Conservation (phyloP, 2,329 filamentous ascomycete genomes). For the Fusarium sp. region DNA sequence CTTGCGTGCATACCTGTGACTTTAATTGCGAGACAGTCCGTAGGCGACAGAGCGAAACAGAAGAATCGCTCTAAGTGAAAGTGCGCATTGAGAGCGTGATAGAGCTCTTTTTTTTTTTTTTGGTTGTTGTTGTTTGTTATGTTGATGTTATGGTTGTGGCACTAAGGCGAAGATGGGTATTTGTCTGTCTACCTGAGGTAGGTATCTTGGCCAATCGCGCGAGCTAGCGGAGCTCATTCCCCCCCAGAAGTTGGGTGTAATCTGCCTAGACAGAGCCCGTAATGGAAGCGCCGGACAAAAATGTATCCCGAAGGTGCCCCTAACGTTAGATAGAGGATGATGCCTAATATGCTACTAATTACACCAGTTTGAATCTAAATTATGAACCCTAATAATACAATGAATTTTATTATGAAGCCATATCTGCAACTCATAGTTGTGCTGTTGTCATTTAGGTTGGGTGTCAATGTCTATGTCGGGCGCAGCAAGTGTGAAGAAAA, state of each 20-base stretch:
- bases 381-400: too few relatives aligned
- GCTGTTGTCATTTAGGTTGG: constrained; percentile 27
- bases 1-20: constrained; percentile 36
- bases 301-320: neutral
- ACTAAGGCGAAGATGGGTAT: constrained; percentile 16
- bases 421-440: neutral
- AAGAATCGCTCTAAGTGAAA: constrained; percentile 21
- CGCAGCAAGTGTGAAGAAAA: constrained; percentile 30
- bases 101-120: constrained; percentile 8
- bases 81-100: constrained; percentile 43
- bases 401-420: too few relatives aligned
- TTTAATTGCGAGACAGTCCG: constrained; percentile 33
- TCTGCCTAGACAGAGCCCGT: neutral
- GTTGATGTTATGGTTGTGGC: constrained; percentile 35
- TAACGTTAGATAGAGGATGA: too few relatives aligned
- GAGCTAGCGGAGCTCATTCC: neutral
- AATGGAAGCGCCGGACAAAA: neutral
- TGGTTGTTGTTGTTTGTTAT: constrained; percentile 27
- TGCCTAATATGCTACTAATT: neutral
- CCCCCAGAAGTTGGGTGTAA: neutral
- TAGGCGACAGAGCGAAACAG: constrained; percentile 30
- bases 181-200: neutral
- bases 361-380: too few relatives aligned
- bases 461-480: constrained; percentile 33
- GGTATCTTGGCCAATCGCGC: neutral